These are phyloP conservation scores for Ajuga reptans DNA, from an alignment of 305 asterid genomes.

Conservation along the genomic window DNA sequence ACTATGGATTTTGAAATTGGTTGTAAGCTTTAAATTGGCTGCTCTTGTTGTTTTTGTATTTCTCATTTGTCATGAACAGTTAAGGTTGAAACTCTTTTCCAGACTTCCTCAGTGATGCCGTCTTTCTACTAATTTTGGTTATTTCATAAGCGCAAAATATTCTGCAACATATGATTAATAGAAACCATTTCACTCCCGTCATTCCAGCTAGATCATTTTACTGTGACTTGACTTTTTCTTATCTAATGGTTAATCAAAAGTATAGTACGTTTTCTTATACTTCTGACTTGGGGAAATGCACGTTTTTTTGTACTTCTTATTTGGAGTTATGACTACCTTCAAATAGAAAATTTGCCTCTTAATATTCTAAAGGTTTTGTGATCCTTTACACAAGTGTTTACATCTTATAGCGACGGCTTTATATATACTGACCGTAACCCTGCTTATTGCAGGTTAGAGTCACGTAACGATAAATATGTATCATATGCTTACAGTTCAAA, in stretches of 20 bases:
- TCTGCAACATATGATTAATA: neutral
- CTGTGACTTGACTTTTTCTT: neutral
- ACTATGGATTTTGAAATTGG: neutral
- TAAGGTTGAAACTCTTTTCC: neutral
- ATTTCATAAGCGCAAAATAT: neutral
- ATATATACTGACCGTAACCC: slow-evolving; percentile 18
- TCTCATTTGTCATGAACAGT: neutral
- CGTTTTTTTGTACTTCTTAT: no score
- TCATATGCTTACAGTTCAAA: slow-evolving; percentile 51
- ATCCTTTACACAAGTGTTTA: slow-evolving; percentile 7
- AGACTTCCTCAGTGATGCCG: neutral
- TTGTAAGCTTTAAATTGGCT: neutral
- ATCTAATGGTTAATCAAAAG: neutral
- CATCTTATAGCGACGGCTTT: neutral
- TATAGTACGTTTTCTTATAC: neutral
- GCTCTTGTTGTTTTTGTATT: neutral
- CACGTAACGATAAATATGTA: slow-evolving; percentile 36
- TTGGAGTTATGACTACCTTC: neutral
- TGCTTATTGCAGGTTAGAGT: slow-evolving; percentile 62
- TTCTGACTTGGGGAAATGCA: neutral
- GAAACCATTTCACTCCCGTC: neutral
- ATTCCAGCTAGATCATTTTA: neutral
- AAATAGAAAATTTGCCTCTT: neutral
- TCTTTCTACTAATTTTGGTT: neutral
- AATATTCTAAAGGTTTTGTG: neutral